Evolutionary conservation across 2,329 filamentous ascomycete species (phyloP).

Genomic region (Hymenoscyphus fructigenus): DNA sequence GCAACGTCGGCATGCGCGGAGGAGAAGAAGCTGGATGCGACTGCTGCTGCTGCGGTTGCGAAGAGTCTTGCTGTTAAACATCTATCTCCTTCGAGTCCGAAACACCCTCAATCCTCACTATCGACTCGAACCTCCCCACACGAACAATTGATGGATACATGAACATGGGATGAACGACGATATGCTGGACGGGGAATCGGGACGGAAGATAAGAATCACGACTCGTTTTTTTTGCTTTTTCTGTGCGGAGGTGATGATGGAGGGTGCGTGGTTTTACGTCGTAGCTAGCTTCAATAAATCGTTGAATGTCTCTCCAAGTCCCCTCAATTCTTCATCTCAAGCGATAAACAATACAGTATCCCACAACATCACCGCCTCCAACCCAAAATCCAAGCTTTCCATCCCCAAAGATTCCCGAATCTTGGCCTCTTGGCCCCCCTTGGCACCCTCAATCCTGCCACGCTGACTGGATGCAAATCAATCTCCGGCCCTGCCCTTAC

Average conservation of each 20-base stretch:
- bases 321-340: not conserved
- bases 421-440: not conserved
- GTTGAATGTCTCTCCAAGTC: no score
- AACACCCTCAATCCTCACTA: not conserved
- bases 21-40: slow-evolving; percentile 20
- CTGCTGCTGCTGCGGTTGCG: slow-evolving; percentile 21
- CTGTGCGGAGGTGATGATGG: no score
- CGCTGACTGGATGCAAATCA: not conserved
- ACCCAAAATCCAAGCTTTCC: not conserved
- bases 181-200: no score
- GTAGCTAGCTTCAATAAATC: no score
- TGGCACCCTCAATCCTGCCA: not conserved
- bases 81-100: not conserved
- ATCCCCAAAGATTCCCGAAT: not conserved
- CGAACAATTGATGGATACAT: not conserved
- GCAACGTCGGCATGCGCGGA: slow-evolving; percentile 19
- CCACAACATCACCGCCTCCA: not conserved
- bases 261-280: no score
- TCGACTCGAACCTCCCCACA: not conserved
- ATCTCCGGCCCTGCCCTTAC: no score
- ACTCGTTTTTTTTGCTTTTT: no score
- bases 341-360: not conserved
- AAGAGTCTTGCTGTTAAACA: slow-evolving; percentile 22
- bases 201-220: no score
- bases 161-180: not conserved